Evolutionary conservation across 1,284 basidiomycete genomes (phyloP).

Genomic region (Ceratobasidium sp.): DNA sequence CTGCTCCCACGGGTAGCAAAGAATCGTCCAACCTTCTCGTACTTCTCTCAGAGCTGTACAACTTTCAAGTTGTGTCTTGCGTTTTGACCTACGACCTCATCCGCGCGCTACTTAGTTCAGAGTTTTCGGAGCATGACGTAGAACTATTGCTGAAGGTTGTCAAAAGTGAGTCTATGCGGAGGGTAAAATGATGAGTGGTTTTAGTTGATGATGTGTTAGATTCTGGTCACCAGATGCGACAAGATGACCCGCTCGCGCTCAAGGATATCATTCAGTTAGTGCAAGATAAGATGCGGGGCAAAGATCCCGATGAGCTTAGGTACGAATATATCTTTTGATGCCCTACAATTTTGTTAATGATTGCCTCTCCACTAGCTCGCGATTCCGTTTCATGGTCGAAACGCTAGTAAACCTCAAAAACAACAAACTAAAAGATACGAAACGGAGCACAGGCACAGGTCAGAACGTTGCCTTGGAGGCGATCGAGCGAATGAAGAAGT

Average conservation of each 20-base stretch:
- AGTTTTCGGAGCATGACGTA: conserved; percentile 82
- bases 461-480: conserved; percentile 76
- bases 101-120: conserved; percentile 76
- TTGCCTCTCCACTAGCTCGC: conserved; percentile 70
- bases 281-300: conserved; percentile 75
- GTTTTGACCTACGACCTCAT: conserved; percentile 92
- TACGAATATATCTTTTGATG: conserved; percentile 55
- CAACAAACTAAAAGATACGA: conserved; percentile 68
- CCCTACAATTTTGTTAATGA: neutral
- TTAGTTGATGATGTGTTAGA: conserved; percentile 61
- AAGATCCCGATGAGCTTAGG: conserved; percentile 70
- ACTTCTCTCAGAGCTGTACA: conserved; percentile 93
- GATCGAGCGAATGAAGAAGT: conserved; percentile 87
- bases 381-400: conserved; percentile 93
- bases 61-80: conserved; percentile 93
- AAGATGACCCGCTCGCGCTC: conserved; percentile 66
- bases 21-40: conserved; percentile 91
- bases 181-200: neutral
- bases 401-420: conserved; percentile 91
- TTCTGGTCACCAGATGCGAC: conserved; percentile 88
- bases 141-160: conserved; percentile 91
- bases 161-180: conserved; percentile 70
- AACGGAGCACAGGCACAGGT: conserved; percentile 58
- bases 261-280: conserved; percentile 71
- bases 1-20: conserved; percentile 70